Percentiles rank a stretch among this genome's conserved stretches.
These are phyloP conservation scores for Tricladium varicosporioides DNA, from an alignment of 2,329 filamentous ascomycete genomes.

Conservation along the genomic window DNA sequence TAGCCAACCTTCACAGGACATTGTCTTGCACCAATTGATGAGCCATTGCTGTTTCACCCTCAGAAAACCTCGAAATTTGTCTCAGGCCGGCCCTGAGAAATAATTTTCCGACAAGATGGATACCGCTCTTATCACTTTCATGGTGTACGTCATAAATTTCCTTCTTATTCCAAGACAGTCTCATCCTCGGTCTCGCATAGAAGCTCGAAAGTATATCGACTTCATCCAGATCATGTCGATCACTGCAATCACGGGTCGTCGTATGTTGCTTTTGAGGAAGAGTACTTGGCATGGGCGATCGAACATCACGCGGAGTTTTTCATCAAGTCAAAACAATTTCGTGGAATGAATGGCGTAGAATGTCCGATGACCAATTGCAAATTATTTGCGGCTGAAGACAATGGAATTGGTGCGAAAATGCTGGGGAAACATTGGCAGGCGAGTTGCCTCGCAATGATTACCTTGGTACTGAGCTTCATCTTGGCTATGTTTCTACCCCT, in stretches of 20 bases:
- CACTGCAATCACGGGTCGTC: neutral
- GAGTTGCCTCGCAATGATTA: neutral
- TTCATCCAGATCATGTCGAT: neutral
- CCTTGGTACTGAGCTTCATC: neutral
- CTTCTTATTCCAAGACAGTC: constrained; percentile 2
- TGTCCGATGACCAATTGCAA: neutral
- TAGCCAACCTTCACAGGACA: neutral
- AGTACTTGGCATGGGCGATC: neutral
- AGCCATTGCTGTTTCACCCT: neutral
- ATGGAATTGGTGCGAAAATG: neutral
- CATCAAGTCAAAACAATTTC: neutral
- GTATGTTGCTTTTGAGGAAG: neutral
- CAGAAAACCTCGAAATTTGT: neutral
- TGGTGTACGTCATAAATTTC: constrained; percentile 53
- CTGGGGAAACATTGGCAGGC: neutral
- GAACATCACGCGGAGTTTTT: neutral
- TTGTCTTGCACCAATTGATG: neutral
- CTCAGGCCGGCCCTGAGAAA: constrained; percentile 18
- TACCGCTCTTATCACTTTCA: constrained; percentile 67
- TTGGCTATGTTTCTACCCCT: neutral
- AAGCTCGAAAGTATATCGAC: neutral
- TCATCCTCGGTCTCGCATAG: neutral
- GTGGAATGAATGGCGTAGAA: too few relatives aligned
- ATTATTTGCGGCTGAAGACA: neutral
- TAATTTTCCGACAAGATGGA: constrained; percentile 23